A percentile compares a stretch with the other conserved stretches of the same genome.
These are phyloP conservation scores for Colletotrichum brevisporum DNA, from an alignment of 2,329 filamentous ascomycete species.

Conservation along the genomic window DNA sequence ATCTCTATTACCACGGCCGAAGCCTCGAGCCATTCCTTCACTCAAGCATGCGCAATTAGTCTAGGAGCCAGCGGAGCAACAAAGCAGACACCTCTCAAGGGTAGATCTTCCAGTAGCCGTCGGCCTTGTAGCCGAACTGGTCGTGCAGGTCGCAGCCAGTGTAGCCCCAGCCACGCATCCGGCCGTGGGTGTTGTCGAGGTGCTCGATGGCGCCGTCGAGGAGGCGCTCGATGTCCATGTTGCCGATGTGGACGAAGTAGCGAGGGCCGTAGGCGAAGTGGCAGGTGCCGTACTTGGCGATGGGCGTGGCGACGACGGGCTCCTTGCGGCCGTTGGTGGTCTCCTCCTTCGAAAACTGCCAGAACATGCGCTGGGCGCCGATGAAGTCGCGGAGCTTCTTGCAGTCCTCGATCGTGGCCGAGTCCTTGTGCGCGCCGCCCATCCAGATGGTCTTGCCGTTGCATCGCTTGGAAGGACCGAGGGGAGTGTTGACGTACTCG, in stretches of 20 bases:
- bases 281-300: slow-evolving; percentile 29
- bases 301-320: neutral
- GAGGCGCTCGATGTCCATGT: slow-evolving; percentile 27
- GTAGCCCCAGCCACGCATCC: slow-evolving; percentile 22
- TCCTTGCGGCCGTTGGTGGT: neutral
- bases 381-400: slow-evolving; percentile 27
- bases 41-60: neutral
- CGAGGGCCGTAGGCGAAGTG: slow-evolving; percentile 16
- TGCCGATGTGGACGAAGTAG: slow-evolving; percentile 16
- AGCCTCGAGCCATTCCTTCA: neutral
- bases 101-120: slow-evolving; percentile 13
- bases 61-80: neutral
- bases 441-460: slow-evolving; percentile 8
- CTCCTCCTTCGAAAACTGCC: slow-evolving; percentile 7
- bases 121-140: slow-evolving; percentile 15
- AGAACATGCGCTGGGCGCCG: slow-evolving; percentile 17
- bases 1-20: neutral
- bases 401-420: slow-evolving; percentile 25
- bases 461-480: slow-evolving; percentile 30
- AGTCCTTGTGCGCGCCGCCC: slow-evolving; percentile 25
- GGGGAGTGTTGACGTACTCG: slow-evolving; percentile 12
- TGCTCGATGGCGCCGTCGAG: slow-evolving; percentile 9
- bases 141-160: slow-evolving; percentile 3
- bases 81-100: neutral
- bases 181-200: slow-evolving; percentile 18